These are phyloP conservation scores for Globisporangium uncinulatum DNA, from an alignment of 352 stramenopile species.

Conservation along the genomic window DNA sequence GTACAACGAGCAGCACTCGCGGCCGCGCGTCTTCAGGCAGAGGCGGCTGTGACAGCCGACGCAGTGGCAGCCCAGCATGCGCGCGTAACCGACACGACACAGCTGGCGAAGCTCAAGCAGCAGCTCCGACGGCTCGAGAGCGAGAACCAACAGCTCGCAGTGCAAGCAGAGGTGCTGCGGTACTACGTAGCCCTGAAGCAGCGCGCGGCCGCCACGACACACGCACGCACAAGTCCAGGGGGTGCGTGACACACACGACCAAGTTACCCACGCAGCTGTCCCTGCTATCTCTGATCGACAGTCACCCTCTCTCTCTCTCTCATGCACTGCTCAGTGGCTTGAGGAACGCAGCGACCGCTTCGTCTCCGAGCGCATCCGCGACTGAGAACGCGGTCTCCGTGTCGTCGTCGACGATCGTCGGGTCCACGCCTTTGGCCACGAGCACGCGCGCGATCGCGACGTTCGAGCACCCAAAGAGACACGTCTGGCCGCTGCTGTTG, in stretches of 20 bases:
- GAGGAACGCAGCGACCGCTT: slow-evolving; percentile 64
- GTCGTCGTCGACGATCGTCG: slow-evolving; percentile 53
- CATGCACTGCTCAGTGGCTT: slow-evolving; percentile 25
- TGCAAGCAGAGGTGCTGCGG: slow-evolving; percentile 34
- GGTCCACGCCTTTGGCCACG: slow-evolving; percentile 57
- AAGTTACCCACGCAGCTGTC: not conserved
- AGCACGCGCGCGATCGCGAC: slow-evolving; percentile 61
- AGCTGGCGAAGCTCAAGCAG: slow-evolving; percentile 31
- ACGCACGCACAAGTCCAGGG: not conserved
- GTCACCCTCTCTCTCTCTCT: not conserved
- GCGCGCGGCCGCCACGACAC: not conserved
- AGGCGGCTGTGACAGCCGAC: slow-evolving; percentile 3
- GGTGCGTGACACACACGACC: not conserved
- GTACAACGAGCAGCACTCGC: slow-evolving; percentile 15
- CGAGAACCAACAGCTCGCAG: slow-evolving; percentile 34
- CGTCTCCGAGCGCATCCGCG: slow-evolving; percentile 65
- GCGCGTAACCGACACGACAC: slow-evolving; percentile 29
- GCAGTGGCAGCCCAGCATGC: slow-evolving; percentile 21
- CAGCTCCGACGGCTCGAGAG: slow-evolving; percentile 32
- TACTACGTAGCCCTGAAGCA: slow-evolving; percentile 31
- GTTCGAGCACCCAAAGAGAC: slow-evolving; percentile 77
- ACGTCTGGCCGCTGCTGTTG: slow-evolving; percentile 71
- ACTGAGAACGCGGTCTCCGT: slow-evolving; percentile 68
- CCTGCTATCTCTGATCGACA: not conserved
- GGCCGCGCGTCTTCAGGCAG: slow-evolving; percentile 18